These are phyloP conservation scores for Gyrodon lividus DNA, from an alignment of 768 basidiomycete species.

Conservation along the genomic window DNA sequence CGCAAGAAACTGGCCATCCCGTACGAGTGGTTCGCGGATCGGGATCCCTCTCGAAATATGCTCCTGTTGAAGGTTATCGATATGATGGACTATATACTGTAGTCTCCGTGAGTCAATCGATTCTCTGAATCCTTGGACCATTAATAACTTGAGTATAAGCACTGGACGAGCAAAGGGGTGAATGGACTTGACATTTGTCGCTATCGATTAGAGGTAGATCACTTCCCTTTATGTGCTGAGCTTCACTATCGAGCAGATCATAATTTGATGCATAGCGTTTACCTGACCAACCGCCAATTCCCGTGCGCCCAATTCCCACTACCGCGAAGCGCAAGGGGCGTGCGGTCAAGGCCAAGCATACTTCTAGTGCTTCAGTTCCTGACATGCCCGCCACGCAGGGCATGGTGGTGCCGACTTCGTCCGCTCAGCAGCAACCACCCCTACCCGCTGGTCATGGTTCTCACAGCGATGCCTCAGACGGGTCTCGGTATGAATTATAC, in stretches of 20 bases:
- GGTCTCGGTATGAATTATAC: too few relatives aligned
- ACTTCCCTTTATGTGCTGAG: background rate
- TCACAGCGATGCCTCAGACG: too few relatives aligned
- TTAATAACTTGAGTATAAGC: constrained; percentile 7
- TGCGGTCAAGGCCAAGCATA: background rate
- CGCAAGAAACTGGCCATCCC: constrained; percentile 16
- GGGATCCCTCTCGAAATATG: constrained; percentile 21
- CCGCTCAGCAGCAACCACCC: too few relatives aligned
- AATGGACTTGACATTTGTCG: constrained; percentile 22
- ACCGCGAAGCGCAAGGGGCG: background rate
- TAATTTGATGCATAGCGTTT: constrained; percentile 17
- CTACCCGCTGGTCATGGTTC: too few relatives aligned
- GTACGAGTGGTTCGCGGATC: constrained; percentile 29
- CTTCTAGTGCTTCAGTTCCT: too few relatives aligned
- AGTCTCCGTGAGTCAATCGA: constrained; percentile 12
- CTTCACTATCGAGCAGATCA: background rate
- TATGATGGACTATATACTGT: constrained; percentile 33
- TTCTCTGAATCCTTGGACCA: background rate
- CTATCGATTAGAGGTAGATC: constrained; percentile 24
- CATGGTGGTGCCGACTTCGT: too few relatives aligned
- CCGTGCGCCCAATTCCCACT: constrained; percentile 1
- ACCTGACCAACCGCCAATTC: constrained; percentile 26
- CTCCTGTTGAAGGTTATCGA: constrained; percentile 25
- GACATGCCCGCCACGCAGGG: too few relatives aligned
- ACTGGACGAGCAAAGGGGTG: constrained; percentile 19